Evolutionary conservation across 352 stramenopile species (phyloP).

Genomic region (Phytophthora macrochlamydospora): DNA sequence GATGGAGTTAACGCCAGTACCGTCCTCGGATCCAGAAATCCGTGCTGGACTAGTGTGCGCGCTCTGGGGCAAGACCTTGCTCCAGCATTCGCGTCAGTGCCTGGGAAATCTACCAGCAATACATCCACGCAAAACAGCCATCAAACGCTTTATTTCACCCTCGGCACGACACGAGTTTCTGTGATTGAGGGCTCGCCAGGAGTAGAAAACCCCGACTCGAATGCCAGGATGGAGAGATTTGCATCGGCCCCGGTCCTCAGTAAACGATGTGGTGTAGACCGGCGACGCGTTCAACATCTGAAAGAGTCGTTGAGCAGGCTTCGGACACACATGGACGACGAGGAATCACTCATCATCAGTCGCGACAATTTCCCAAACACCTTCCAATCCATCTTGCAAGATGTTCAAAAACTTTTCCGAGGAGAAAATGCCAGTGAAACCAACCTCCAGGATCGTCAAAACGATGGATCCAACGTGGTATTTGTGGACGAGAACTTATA

Average conservation of each 20-base stretch:
- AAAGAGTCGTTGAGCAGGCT: slow-evolving; percentile 45
- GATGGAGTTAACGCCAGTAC: slow-evolving; percentile 43
- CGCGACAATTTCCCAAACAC: slow-evolving; percentile 30
- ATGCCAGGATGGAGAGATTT: slow-evolving; percentile 52
- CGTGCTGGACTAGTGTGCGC: slow-evolving; percentile 57
- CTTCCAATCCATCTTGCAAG: slow-evolving; percentile 33
- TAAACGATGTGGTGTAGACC: slow-evolving; percentile 42
- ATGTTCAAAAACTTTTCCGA: slow-evolving; percentile 52
- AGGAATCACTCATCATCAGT: slow-evolving; percentile 62
- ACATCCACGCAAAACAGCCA: slow-evolving; percentile 3
- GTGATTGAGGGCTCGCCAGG: slow-evolving; percentile 21
- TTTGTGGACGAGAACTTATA: slow-evolving; percentile 1
- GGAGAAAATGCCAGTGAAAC: neutral
- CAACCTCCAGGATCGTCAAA: neutral
- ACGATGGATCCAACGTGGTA: neutral
- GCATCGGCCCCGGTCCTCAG: slow-evolving; percentile 55
- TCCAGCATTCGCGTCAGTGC: slow-evolving; percentile 36
- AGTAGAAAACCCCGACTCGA: slow-evolving; percentile 25
- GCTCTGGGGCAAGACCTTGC: slow-evolving; percentile 66
- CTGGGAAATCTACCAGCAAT: neutral
- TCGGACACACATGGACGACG: slow-evolving; percentile 68
- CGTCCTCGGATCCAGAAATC: slow-evolving; percentile 60
- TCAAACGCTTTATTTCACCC: slow-evolving; percentile 64
- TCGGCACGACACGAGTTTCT: slow-evolving; percentile 54
- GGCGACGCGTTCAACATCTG: slow-evolving; percentile 33